phyloP scores from a whole-genome alignment of 805 yeast genomes.

The Saturnispora halmiae region DNA sequence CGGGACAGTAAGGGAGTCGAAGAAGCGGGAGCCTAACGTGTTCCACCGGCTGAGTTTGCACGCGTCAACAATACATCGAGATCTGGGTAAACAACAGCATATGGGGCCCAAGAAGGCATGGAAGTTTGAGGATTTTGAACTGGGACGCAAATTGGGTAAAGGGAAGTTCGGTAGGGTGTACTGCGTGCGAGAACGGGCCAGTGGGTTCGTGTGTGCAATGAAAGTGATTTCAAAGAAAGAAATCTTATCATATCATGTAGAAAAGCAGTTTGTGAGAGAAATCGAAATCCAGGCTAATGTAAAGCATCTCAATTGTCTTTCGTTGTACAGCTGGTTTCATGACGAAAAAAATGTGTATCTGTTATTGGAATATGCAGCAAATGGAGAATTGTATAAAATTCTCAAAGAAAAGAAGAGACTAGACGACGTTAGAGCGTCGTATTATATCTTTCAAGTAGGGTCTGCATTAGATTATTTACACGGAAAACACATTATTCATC shows the following conservation, averaged over 20 bases:
- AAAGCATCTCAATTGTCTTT: conserved; percentile 70
- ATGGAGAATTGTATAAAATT: conserved; percentile 79
- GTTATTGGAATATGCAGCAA: conserved; percentile 72
- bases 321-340: conserved; percentile 77
- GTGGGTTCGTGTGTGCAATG: conserved; percentile 80
- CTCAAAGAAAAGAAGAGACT: conserved; percentile 60
- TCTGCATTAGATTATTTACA: conserved; percentile 73
- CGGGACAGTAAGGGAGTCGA: not conserved
- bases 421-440: conserved; percentile 63
- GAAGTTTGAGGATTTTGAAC: conserved; percentile 55
- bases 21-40: conserved; percentile 9
- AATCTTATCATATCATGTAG: conserved; percentile 62
- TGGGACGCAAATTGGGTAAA: conserved; percentile 81
- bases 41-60: conserved; percentile 12
- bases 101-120: conserved; percentile 14
- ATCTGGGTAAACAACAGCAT: not conserved
- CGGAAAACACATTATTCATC: conserved; percentile 69
- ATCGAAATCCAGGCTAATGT: conserved; percentile 81
- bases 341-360: conserved; percentile 75
- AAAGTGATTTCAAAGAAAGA: conserved; percentile 87
- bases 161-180: conserved; percentile 93
- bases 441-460: conserved; percentile 76
- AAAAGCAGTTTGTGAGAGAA: conserved; percentile 80
- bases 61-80: conserved; percentile 4
- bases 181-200: conserved; percentile 66